phyloP scores from a whole-genome alignment of 2,329 filamentous ascomycete genomes.

The Nannizziopsis arthrosporioides region DNA sequence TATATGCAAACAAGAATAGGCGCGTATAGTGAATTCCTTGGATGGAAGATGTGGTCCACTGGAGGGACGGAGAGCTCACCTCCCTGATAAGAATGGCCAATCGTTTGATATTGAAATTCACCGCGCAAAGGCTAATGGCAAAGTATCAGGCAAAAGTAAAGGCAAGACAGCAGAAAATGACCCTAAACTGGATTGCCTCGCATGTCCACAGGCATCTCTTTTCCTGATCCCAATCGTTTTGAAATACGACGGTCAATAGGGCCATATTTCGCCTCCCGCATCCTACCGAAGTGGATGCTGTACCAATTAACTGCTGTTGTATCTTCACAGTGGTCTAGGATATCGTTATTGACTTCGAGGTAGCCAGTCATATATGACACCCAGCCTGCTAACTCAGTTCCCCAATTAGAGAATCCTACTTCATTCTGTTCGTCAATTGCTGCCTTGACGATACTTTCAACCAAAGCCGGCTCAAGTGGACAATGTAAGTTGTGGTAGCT shows the following conservation, averaged over 20 bases:
- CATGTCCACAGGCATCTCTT: slow-evolving; percentile 21
- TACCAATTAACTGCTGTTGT: slow-evolving; percentile 20
- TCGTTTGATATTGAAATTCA: too few species aligned
- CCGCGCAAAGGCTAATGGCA: background rate
- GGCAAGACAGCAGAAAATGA: background rate
- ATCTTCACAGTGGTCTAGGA: slow-evolving; percentile 21
- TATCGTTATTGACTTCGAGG: slow-evolving; percentile 20
- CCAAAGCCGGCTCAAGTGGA: slow-evolving; percentile 15
- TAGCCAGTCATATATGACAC: slow-evolving; percentile 22
- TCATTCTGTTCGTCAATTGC: slow-evolving; percentile 19
- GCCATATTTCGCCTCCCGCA: slow-evolving; percentile 18
- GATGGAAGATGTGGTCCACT: too few species aligned
- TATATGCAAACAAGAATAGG: too few species aligned
- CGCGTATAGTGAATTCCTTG: too few species aligned
- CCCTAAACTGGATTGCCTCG: slow-evolving; percentile 17
- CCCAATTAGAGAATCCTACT: slow-evolving; percentile 17
- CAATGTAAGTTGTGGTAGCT: slow-evolving; percentile 17
- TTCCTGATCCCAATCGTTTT: slow-evolving; percentile 20
- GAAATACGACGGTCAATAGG: slow-evolving; percentile 18
- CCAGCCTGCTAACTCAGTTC: slow-evolving; percentile 17
- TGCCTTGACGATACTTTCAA: slow-evolving; percentile 21
- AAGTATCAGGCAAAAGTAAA: background rate
- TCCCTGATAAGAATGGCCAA: too few species aligned
- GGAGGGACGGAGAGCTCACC: too few species aligned
- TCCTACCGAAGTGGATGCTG: slow-evolving; percentile 22